Evolutionary conservation across 2,329 filamentous ascomycete species (phyloP).

Genomic region (Ascosphaera apis): DNA sequence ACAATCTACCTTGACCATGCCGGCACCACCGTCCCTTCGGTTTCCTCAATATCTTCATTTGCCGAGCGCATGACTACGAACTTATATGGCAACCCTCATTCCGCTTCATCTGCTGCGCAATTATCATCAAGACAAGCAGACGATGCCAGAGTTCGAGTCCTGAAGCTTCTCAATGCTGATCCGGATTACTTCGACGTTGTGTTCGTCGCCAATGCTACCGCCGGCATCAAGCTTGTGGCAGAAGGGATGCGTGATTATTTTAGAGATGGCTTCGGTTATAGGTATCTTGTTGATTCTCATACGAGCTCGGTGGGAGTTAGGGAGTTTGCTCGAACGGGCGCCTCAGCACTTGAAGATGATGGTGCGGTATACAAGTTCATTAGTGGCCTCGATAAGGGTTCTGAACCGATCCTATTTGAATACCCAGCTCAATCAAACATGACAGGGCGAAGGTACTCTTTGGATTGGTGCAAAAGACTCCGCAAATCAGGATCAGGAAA

Average conservation of each 20-base stretch:
- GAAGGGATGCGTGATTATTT: constrained; percentile 50
- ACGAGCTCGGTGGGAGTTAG: constrained; percentile 69
- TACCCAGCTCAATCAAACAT: constrained; percentile 88
- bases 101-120: constrained; percentile 60
- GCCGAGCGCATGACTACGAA: constrained; percentile 53
- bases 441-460: constrained; percentile 54
- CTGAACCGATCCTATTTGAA: constrained; percentile 36
- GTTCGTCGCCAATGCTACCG: constrained; percentile 82
- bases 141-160: constrained; percentile 43
- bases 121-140: constrained; percentile 52
- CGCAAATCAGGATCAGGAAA: constrained; percentile 13
- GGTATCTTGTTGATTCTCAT: constrained; percentile 64
- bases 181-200: constrained; percentile 66
- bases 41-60: constrained; percentile 59
- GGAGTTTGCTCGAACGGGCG: constrained; percentile 40
- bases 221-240: constrained; percentile 64
- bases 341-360: constrained; percentile 41
- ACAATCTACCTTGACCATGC: constrained; percentile 80
- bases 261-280: constrained; percentile 49
- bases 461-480: constrained; percentile 39
- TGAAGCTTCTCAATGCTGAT: constrained; percentile 61
- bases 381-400: constrained; percentile 12
- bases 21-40: constrained; percentile 66
- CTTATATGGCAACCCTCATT: constrained; percentile 82
- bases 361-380: constrained; percentile 44